Base-by-base conservation (phyloP, 805 yeast genomes). In the Dipodascus geniculatus region DNA sequence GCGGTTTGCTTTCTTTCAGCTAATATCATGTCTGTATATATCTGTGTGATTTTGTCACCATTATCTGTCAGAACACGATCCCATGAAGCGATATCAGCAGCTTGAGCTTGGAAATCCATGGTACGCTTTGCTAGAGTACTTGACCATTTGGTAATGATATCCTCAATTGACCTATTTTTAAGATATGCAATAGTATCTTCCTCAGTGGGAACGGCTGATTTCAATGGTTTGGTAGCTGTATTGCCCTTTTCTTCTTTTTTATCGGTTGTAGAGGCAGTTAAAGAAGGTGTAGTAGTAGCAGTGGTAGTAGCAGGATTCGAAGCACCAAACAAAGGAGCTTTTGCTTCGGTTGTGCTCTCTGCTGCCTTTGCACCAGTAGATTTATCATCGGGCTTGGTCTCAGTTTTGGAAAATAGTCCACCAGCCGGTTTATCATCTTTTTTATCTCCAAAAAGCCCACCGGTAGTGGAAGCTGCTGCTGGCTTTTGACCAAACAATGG, bases 91-190 rank as follows among this genome's bases (percentile, higher is more conserved):
- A 91, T 81, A 56, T 83, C 84, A 22, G 74, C 72, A 6, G 96
- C 82, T 65, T 87, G 91, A 11, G 74, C 69, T 55, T 83, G 83
- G 69, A 90, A 93, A 38, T 86, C 82, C 23, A 77, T 75, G 1
- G 91, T 79, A 0, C 93, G 81, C 14, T 79, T 75, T 1, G 91
- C 74, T 55, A 93, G 70, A 60, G 93, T 95, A 54, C 81, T 80
- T 0, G 97, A 85, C 99, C 99, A 93, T 68, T 85, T 89, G 14
- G 89, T 79, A 48, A 93, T 85, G 59, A 93, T 76, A 65, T 93
- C 98, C 63, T 93, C 98, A 63, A 93, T 73, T 1, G 96, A 88
- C 67, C 88, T 88, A 69, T 93, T 93, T 61, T 87, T 89, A 38
- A 93, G 76, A 2, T 95, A 67, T 20, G 65, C 64, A 16, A 71